Base-by-base conservation (phyloP, 345 rosid genomes). In the Bruguiera parviflora region DNA sequence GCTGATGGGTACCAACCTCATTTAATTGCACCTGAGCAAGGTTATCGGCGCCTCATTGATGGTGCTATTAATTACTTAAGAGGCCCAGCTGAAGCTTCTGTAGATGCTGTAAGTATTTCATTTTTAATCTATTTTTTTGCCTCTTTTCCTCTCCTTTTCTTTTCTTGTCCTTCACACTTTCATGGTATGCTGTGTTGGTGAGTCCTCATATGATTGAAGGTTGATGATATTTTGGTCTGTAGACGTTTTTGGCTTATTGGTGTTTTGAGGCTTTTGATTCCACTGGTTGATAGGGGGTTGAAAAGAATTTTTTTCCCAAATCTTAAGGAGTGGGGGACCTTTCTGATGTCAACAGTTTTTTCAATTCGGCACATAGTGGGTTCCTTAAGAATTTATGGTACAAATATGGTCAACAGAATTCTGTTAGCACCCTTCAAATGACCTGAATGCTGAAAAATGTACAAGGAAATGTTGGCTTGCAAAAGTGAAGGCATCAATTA, bases 1-100 rank as follows among this genome's bases (percentile, higher is more conserved):
- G 85, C 91, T 59, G 91, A 88, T 83, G 93, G 93, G 32, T 88
- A 88, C 70, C 90, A 83, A 73, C 90, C 93, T 35, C 90, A 88
- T 80, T 75, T 88, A 64, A 79, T 86, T 69, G 90, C 93, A 11
- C 90, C 93, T 3, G 90, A 84, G 84, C 94, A 88, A 74, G 94
- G 82, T 57, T 88, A 88, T 70, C 77, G 93, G 4, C 75, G 89
- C 51, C 84, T 86, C 6, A 88, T 88, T 56, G 89, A 88, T 11
- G 79, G 86, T 6, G 84, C 89, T 22, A 80, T 88, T 32, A 79
- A 77, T 71, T 88, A 79, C 78, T 86, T 86, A 76, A 86, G 80
- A 72, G 85, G 84, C 49, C 94, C 94, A 27, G 89, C 91, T 58
- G 89, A 86, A 76, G 89, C 88, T 69, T 86, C 90, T 28, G 94